Evolutionary conservation across 805 yeast species (phyloP), one percentile per base, ranked within the genome.

Genomic region (Candida ulmi): DNA sequence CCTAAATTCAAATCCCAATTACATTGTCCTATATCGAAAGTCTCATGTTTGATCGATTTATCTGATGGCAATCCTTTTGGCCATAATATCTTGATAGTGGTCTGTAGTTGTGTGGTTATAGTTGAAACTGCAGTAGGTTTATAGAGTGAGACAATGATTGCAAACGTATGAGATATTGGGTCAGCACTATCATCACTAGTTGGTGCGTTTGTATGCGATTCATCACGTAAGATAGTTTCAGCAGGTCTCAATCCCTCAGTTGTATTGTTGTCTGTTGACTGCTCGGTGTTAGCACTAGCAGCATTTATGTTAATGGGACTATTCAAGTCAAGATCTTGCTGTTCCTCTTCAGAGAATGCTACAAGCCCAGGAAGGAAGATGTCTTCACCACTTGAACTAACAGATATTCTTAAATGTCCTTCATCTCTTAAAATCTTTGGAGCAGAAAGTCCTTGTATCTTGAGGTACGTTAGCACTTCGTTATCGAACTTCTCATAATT

Each of bases 51-150:
- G 30, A 63, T 65, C 4, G 62, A 41, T 38, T 68, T 68, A 37
- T 69, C 66, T 30, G 71, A 71, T 2, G 76, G 75, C 13, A 76
- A 74, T 11, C 75, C 76, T 28, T 66, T 61, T 5, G 76, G 76
- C 83, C 83, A 78, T 41, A 67, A 57, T 3, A 74, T 63, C 38
- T 66, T 62, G 7, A 71, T 66, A 5, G 58, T 44, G 2, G 78
- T 67, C 39, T 61, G 65, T 37, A 78, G 60, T 37, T 68, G 71
- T 11, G 72, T 49, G 30, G 59, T 58, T 26, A 76, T 51, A 29
- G 59, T 61, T 18, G 66, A 59, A 4, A 71, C 52, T 2, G 58
- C 39, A 2, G 68, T 61, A 28, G 67, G 71, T 37, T 65, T 69
- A 18, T 58, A 51, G 1, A 75, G 48, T 37, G 75, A 72, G 2